Evolutionary conservation across 2,329 filamentous ascomycete genomes (phyloP).

Genomic region (Calonectria pauciramosa): DNA sequence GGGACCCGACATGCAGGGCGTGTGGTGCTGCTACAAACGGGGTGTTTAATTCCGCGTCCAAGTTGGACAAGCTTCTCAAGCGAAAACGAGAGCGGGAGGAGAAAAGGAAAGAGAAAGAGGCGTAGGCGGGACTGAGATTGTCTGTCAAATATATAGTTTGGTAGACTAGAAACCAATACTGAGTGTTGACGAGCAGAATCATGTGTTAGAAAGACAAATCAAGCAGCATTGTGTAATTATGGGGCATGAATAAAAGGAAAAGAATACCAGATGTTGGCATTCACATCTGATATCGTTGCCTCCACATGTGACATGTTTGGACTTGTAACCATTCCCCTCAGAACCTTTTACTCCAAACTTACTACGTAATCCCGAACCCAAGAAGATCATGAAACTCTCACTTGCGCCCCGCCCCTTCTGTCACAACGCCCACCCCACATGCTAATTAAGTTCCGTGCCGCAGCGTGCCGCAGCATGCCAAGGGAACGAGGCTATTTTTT

Average conservation of each 20-base stretch:
- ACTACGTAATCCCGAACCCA: background rate
- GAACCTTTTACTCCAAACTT: background rate
- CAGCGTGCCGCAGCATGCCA: background rate
- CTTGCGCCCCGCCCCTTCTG: background rate
- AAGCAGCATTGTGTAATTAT: too few relatives aligned
- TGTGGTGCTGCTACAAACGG: constrained; percentile 89
- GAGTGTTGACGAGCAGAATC: background rate
- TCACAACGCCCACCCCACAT: background rate
- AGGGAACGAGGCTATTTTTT: background rate
- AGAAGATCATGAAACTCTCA: background rate
- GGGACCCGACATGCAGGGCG: constrained; percentile 87
- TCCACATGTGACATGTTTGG: background rate
- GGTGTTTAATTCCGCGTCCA: constrained; percentile 90
- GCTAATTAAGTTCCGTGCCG: background rate
- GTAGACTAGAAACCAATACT: too few relatives aligned
- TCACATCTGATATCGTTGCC: background rate
- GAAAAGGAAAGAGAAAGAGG: constrained; percentile 65
- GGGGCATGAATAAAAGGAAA: background rate
- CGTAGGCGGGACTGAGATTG: constrained; percentile 57
- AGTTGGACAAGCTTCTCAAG: constrained; percentile 83
- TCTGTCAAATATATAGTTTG: too few relatives aligned
- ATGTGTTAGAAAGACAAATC: background rate
- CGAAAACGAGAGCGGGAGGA: constrained; percentile 75
- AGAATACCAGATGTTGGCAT: background rate
- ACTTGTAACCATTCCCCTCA: background rate